Conservation (phyloP, 2,329 filamentous ascomycete genomes). For the Cladosporium cucumerinum region DNA sequence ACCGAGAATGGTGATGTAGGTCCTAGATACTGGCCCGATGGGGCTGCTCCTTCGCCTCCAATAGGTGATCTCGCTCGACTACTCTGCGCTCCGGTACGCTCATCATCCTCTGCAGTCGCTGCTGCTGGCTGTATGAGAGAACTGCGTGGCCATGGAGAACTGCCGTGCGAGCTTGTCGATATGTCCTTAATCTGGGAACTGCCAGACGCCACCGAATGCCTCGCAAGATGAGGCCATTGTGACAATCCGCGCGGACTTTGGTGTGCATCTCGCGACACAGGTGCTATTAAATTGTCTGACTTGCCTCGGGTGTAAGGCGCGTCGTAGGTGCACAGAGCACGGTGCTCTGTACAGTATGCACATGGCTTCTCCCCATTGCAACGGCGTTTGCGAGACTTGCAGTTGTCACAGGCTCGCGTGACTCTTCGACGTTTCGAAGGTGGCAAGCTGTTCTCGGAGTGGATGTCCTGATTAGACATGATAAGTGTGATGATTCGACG, state of each 20-base stretch:
- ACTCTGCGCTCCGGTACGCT: conserved; percentile 20
- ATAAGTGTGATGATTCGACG: background rate
- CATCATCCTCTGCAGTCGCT: conserved; percentile 13
- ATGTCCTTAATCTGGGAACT: background rate
- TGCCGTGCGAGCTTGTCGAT: conserved; percentile 17
- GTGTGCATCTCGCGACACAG: conserved; percentile 31
- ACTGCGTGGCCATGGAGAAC: conserved; percentile 5
- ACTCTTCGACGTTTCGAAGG: conserved; percentile 18
- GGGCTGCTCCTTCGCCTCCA: conserved; percentile 21
- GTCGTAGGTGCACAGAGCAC: conserved; percentile 46
- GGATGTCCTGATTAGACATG: background rate
- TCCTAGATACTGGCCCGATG: conserved; percentile 23
- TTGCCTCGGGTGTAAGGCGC: conserved; percentile 48
- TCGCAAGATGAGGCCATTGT: background rate
- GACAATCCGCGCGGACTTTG: background rate
- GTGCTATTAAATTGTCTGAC: conserved; percentile 28
- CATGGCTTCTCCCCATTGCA: conserved; percentile 44
- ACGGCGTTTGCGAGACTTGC: conserved; percentile 39
- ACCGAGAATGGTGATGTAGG: conserved; percentile 28
- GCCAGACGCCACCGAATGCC: conserved; percentile 28
- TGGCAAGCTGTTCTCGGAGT: background rate
- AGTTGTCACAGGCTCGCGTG: conserved; percentile 32
- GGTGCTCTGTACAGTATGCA: conserved; percentile 34
- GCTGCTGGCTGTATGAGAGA: background rate
- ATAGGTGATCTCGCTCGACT: conserved; percentile 21